Evolutionary conservation across 2,329 filamentous ascomycete species (phyloP).

Genomic region (Sporothrix humicola): DNA sequence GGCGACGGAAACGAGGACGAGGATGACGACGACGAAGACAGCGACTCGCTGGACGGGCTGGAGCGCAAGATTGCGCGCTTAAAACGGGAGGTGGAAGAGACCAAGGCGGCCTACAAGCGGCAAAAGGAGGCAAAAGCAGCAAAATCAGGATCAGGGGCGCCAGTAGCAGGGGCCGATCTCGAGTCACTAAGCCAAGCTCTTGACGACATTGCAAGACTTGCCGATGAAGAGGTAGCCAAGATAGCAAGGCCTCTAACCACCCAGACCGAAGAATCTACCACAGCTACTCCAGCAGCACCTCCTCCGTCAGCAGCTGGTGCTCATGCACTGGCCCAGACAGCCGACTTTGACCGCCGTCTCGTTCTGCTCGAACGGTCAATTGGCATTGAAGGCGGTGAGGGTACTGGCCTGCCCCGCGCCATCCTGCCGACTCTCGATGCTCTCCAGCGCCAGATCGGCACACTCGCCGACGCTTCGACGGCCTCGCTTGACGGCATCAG

Average conservation of each 20-base stretch:
- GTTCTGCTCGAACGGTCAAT: constrained; percentile 78
- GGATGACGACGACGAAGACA: constrained; percentile 41
- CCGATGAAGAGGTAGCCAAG: constrained; percentile 39
- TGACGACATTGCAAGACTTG: constrained; percentile 62
- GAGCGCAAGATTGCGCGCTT: constrained; percentile 81
- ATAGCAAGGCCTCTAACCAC: not conserved
- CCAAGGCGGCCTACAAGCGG: constrained; percentile 67
- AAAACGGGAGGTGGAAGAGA: constrained; percentile 79
- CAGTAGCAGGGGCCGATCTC: constrained; percentile 48
- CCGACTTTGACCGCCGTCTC: constrained; percentile 85
- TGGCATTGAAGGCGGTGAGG: constrained; percentile 62
- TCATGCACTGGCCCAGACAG: constrained; percentile 69
- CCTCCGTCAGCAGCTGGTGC: constrained; percentile 55
- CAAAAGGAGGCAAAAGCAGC: constrained; percentile 54
- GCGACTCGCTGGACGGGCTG: constrained; percentile 47
- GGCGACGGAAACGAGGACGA: constrained; percentile 24
- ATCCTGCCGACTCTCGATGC: constrained; percentile 82
- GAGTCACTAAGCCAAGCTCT: constrained; percentile 73
- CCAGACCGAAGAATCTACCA: not conserved
- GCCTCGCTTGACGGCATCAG: constrained; percentile 75
- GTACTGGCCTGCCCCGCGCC: constrained; percentile 58
- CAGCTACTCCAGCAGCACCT: constrained; percentile 39
- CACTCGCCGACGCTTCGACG: constrained; percentile 74
- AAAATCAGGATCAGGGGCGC: constrained; percentile 44
- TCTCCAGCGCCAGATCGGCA: constrained; percentile 79